These are phyloP conservation scores for Diutina sp. DNA, from an alignment of 1,139 yeast species.

Conservation along the genomic window DNA sequence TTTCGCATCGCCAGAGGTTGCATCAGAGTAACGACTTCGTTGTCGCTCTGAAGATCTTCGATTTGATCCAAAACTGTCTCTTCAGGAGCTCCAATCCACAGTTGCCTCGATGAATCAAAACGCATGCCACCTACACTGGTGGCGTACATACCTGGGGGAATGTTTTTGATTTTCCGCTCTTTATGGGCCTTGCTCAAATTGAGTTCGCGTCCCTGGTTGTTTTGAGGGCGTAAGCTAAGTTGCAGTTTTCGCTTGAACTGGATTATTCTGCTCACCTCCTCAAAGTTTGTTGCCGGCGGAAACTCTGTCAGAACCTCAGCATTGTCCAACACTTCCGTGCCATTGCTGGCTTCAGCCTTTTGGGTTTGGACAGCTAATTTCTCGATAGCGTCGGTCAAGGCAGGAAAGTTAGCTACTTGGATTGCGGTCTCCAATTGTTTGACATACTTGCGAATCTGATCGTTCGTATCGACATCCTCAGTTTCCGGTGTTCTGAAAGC, in stretches of 20 bases:
- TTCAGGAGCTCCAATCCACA: neutral
- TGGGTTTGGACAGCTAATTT: neutral
- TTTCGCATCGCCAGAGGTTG: slow-evolving; percentile 2
- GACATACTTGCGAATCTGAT: neutral
- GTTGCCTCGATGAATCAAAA: neutral
- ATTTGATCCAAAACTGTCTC: neutral
- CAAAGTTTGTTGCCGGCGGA: neutral
- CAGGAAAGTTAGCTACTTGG: neutral
- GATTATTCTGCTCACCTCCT: neutral
- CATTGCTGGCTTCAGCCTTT: neutral
- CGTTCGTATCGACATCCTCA: neutral
- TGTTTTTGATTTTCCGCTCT: neutral
- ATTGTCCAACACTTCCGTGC: neutral
- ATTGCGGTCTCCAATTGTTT: neutral
- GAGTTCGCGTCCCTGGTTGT: neutral
- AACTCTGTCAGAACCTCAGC: neutral
- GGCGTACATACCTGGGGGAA: neutral
- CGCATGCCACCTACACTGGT: neutral
- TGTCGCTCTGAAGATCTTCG: neutral
- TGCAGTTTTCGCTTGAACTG: neutral
- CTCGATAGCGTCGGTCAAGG: neutral
- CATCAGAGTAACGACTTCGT: neutral
- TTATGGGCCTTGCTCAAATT: neutral
- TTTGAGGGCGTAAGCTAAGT: neutral
- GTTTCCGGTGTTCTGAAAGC: neutral